phyloP scores from a whole-genome alignment of 305 asterid species.

The Fraxinus sp. region DNA sequence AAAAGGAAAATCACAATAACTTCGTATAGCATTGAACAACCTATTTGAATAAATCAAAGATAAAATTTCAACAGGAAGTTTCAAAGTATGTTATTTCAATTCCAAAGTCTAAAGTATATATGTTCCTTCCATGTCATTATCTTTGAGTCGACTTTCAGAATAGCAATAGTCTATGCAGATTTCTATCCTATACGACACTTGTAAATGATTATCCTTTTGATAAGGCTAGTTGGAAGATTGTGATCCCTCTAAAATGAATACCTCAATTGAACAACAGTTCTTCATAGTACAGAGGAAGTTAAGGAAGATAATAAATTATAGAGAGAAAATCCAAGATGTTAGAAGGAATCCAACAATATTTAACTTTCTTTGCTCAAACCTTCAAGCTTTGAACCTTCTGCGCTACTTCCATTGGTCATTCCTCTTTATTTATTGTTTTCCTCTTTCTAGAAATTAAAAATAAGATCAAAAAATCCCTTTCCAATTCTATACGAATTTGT shows the following conservation, averaged over 20 bases:
- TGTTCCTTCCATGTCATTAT: slow-evolving; percentile 88
- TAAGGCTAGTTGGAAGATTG: slow-evolving; percentile 65
- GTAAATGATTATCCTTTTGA: no score
- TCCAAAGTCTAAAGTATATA: slow-evolving; percentile 38
- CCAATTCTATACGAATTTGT: no score
- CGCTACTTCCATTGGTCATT: no score
- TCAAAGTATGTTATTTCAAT: neutral
- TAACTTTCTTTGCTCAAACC: no score
- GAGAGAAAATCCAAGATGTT: neutral
- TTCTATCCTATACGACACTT: no score
- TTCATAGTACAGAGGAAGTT: neutral
- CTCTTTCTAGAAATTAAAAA: no score
- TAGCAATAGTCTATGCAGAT: no score
- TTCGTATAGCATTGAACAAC: neutral
- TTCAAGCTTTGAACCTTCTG: no score
- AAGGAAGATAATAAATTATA: neutral
- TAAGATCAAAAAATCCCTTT: no score
- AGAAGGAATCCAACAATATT: neutral
- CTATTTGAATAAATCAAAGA: neutral
- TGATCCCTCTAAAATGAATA: no score
- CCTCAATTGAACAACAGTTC: neutral
- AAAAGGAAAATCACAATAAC: neutral
- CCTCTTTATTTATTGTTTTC: no score
- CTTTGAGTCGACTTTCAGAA: no score
- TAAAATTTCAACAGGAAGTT: neutral